Evolutionary conservation across 768 basidiomycete genomes (phyloP).

Genomic region (Tricholoma furcatifolium): DNA sequence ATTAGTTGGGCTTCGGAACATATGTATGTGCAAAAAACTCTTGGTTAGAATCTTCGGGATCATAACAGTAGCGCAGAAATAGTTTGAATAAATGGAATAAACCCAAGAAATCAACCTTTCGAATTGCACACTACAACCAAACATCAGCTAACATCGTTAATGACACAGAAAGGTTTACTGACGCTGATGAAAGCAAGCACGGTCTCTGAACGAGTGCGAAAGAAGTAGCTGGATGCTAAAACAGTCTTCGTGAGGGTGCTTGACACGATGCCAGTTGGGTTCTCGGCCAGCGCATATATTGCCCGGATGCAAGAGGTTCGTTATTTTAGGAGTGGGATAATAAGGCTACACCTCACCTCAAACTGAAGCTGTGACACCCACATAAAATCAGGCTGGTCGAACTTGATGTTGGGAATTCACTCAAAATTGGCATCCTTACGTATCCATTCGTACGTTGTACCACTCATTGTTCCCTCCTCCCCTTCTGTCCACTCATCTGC

Average conservation of each 20-base stretch:
- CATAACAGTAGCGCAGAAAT: conserved; percentile 88
- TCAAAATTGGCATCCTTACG: conserved; percentile 98
- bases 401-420: conserved; percentile 92
- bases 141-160: conserved; percentile 6
- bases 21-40: conserved; percentile 86
- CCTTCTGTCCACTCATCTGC: conserved; percentile 98
- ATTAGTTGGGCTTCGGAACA: conserved; percentile 95
- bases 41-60: conserved; percentile 77
- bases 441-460: conserved; percentile 99
- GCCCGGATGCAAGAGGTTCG: conserved; percentile 52
- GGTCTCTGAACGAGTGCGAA: conserved; percentile 93
- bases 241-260: conserved; percentile 92
- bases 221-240: conserved; percentile 93
- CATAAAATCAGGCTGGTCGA: conserved; percentile 97
- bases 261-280: conserved; percentile 82
- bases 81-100: conserved; percentile 96
- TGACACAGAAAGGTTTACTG: conserved; percentile 23
- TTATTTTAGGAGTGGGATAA: neutral
- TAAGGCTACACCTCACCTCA: conserved; percentile 64
- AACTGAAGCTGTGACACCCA: conserved; percentile 97
- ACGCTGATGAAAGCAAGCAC: conserved; percentile 81
- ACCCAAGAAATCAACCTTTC: conserved; percentile 82
- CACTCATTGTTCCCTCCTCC: conserved; percentile 90
- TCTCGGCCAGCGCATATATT: conserved; percentile 80
- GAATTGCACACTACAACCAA: conserved; percentile 71